Base-by-base conservation (phyloP, 169 alveolate genomes). In the Eimeria falciformis region DNA sequence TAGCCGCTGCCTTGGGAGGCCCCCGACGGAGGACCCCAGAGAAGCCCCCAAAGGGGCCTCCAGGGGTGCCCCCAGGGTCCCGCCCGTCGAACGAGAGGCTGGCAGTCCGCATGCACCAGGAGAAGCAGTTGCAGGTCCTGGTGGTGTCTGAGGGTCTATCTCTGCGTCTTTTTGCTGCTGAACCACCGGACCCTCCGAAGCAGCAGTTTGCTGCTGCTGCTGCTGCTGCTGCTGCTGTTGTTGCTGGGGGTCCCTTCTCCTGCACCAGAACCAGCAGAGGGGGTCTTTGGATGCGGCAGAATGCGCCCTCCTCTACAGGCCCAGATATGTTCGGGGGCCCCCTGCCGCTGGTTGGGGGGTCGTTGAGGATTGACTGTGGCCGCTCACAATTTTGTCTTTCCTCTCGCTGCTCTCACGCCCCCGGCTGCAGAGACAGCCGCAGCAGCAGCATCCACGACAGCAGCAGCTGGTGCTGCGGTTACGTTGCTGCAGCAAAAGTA, bases 401-500 rank as follows among this genome's bases (percentile, higher is more conserved):
- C 25, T 68, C 86, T 3, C 69, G 45, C 62, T 18, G 4, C 25
- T 68, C 33, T 43, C 65, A 23, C 14, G 23, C 69, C 50, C 33
- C 0, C 23, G 21, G 45, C 86, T 77, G 86, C 86, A 1, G 65
- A 25, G 7, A 33, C 37, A 14, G 45, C 66, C 5, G 43, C 0
- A 12, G 85, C 58, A 17, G 65, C 85, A 6, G 45, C 85, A 40
- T 33, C 50, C 40, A 5, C 5, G 62, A 23, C 46, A 47, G 50
- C 86, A 77, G 68, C 86, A 45, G 47, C 69, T 33, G 86, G 69
- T 33, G 50, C 68, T 33, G 86, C 69, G 47, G 69, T 68, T 14
- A 12, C 73, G 73, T 29, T 14, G 73, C 73, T 18, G 73, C 73
- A 62, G 73, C 73, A 18, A 29, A n/a, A 62, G 46, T n/a, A 9